Percentiles rank a stretch among this genome's conserved stretches.
Conservation (phyloP, 192 early-diverging fungal species). For the Entomortierella lignicola region DNA sequence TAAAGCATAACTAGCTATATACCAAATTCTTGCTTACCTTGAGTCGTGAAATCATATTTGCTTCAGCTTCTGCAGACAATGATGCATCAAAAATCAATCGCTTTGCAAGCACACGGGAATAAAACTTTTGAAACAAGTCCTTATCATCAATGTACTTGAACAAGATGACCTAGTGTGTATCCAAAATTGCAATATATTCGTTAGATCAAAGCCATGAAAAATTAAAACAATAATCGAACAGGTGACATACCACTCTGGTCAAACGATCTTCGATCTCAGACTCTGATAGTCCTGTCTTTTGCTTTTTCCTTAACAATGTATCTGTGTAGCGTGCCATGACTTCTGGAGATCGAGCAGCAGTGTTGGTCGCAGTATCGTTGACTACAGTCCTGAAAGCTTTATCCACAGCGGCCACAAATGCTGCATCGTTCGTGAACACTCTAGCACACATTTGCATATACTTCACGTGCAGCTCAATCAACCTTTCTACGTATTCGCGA, state of each 20-base stretch:
- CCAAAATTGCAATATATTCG: neutral
- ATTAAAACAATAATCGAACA: no score
- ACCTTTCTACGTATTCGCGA: slow-evolving; percentile 71
- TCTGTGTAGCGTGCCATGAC: slow-evolving; percentile 88
- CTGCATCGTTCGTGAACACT: slow-evolving; percentile 73
- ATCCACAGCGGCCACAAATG: slow-evolving; percentile 83
- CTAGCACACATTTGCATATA: slow-evolving; percentile 68
- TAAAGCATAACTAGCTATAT: no score
- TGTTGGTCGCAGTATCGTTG: slow-evolving; percentile 66
- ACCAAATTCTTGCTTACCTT: slow-evolving; percentile 71
- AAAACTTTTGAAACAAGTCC: slow-evolving; percentile 93
- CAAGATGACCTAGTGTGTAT: slow-evolving; percentile 63
- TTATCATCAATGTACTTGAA: slow-evolving; percentile 94
- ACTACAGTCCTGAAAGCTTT: slow-evolving; percentile 83
- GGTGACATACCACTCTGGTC: slow-evolving; percentile 62
- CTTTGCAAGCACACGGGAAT: slow-evolving; percentile 84
- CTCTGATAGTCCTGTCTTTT: slow-evolving; percentile 63
- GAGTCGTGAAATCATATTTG: slow-evolving; percentile 80
- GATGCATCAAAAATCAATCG: slow-evolving; percentile 80
- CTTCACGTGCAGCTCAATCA: slow-evolving; percentile 73
- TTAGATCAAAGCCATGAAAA: no score
- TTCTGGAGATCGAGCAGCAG: slow-evolving; percentile 72
- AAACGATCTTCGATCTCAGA: slow-evolving; percentile 77
- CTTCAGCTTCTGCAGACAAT: slow-evolving; percentile 82
- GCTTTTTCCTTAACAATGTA: slow-evolving; percentile 73